Evolutionary conservation across 257 asterid species (phyloP), one percentile per base, ranked within the genome.

Genomic region (Fraxinus cuspidata): DNA sequence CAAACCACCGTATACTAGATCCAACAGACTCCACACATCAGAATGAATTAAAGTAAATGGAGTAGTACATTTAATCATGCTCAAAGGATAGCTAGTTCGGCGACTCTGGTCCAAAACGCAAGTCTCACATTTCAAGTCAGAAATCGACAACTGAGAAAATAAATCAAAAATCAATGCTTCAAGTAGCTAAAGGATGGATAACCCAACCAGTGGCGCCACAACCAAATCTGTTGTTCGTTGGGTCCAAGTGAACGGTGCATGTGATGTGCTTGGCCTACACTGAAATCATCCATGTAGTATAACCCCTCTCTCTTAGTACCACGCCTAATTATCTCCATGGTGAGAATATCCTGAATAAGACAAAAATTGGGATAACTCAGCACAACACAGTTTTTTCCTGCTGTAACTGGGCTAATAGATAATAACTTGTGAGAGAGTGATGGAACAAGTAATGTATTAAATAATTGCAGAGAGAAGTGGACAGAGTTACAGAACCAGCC

Each of bases 381-480:
- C 4, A 21, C 66, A n/a, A 58, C 29, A 58, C 15, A 19, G 2
- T 5, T 18, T 21, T 3, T 4, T 7, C 7, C 66, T 0, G 9
- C 13, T 3, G 66, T 56, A 56, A n/a, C 19, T 56, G n/a, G 66
- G 19, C 29, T 8, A 7, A 56, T 2, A 2, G 23, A 7, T 7
- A 34, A 2, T 5, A 34, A 3, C 11, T 34, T 69, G 16, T 69
- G 11, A 6, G 73, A 69, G 8, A 69, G 28, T 10, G 73, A 69
- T 19, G 73, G 73, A 4, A 69, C 73, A 18, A 69, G 51, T 34
- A 69, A 69, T 4, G 73, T 69, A 69, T 69, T 29, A 8, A 11
- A 34, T 18, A 34, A 69, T 15, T 5, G 5, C 0, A 21, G 66
- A 1, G 66, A 1, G 25, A 19, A 7, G 51, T 16, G 1, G 27